Conservation (phyloP, 176 grass and related monocot species). For the Zizania latifolia region DNA sequence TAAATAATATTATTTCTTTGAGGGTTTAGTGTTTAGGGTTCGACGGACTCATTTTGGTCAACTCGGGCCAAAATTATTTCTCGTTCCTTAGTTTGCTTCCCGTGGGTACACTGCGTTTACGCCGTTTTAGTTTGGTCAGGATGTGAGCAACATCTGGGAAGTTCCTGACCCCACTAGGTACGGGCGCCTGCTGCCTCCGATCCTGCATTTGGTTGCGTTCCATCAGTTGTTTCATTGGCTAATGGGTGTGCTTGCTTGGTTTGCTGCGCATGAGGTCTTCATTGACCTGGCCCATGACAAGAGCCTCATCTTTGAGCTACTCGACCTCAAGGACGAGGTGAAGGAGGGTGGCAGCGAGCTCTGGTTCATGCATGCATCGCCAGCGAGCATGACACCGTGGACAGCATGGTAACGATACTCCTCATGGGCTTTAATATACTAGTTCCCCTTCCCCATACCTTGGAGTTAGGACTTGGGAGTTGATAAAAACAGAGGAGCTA, state of each 20-base stretch:
- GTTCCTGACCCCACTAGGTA: slow-evolving; percentile 95
- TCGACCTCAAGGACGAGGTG: slow-evolving; percentile 85
- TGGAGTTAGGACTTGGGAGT: too few species aligned
- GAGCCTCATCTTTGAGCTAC: slow-evolving; percentile 86
- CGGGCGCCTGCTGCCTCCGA: not conserved
- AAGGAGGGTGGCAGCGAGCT: slow-evolving; percentile 57
- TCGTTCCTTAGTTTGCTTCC: not conserved
- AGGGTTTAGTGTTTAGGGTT: too few species aligned
- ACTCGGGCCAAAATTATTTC: too few species aligned
- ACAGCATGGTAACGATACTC: slow-evolving; percentile 47
- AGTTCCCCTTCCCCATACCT: not conserved
- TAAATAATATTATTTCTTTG: too few species aligned
- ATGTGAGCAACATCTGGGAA: slow-evolving; percentile 73
- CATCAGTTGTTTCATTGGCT: not conserved
- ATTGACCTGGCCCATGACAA: slow-evolving; percentile 72
- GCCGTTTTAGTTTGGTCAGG: slow-evolving; percentile 32
- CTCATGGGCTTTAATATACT: not conserved
- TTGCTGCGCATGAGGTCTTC: slow-evolving; percentile 52
- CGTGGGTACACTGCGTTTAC: not conserved
- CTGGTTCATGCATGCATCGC: slow-evolving; percentile 85
- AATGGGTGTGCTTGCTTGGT: not conserved
- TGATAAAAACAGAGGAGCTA: too few species aligned
- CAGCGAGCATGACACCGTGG: slow-evolving; percentile 64
- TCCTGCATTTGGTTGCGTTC: not conserved
- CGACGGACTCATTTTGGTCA: too few species aligned